These are phyloP conservation scores for Pyricularia sp. DNA, from an alignment of 2,329 filamentous ascomycete species.

Conservation along the genomic window DNA sequence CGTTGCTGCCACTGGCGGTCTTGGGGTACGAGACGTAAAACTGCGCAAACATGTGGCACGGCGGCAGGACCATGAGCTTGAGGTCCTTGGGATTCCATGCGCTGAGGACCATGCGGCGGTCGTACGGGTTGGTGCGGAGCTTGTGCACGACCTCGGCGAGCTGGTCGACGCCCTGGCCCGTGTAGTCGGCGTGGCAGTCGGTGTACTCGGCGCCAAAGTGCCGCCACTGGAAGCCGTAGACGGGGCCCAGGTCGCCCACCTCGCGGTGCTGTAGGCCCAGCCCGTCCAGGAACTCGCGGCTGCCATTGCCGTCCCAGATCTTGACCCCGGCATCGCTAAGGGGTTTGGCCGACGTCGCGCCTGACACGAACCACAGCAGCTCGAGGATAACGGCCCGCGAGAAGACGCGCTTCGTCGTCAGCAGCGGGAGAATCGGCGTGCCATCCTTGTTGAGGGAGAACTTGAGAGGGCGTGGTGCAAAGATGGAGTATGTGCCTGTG, in stretches of 20 bases:
- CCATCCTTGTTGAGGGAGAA: slow-evolving; percentile 62
- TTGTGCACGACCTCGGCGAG: slow-evolving; percentile 82
- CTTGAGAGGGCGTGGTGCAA: slow-evolving; percentile 74
- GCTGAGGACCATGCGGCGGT: slow-evolving; percentile 76
- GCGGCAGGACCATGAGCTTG: slow-evolving; percentile 78
- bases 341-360: slow-evolving; percentile 64
- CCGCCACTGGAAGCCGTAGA: slow-evolving; percentile 98
- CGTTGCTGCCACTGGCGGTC: slow-evolving; percentile 8
- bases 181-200: slow-evolving; percentile 68
- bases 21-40: slow-evolving; percentile 75
- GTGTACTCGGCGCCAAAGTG: slow-evolving; percentile 91
- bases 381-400: slow-evolving; percentile 79
- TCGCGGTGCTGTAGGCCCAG: slow-evolving; percentile 70
- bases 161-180: slow-evolving; percentile 83
- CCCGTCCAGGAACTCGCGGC: slow-evolving; percentile 75
- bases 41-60: slow-evolving; percentile 96
- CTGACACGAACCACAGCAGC: slow-evolving; percentile 89
- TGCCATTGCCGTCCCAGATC: slow-evolving; percentile 98
- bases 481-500: slow-evolving; percentile 82
- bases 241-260: slow-evolving; percentile 81
- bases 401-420: slow-evolving; percentile 97
- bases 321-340: slow-evolving; percentile 74
- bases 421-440: slow-evolving; percentile 62
- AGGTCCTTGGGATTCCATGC: slow-evolving; percentile 91
- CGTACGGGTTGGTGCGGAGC: slow-evolving; percentile 70